These are phyloP conservation scores for Chlorella variabilis DNA, from an alignment of 163 green algal genomes.

Conservation along the genomic window DNA sequence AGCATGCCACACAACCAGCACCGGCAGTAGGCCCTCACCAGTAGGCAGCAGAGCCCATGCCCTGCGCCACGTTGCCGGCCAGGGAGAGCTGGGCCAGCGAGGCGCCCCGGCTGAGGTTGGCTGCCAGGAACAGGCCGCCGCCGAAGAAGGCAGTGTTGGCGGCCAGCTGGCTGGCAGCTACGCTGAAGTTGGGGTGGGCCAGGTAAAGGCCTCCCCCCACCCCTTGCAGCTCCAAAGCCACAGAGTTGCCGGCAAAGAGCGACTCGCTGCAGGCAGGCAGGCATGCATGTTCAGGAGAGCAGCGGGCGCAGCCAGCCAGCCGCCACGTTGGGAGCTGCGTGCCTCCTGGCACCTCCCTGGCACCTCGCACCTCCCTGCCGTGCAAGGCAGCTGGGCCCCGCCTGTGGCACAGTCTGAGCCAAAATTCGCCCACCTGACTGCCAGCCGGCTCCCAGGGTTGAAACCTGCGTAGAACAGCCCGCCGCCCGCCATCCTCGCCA, in stretches of 20 bases:
- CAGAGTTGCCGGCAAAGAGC: background rate
- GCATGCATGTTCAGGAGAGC: background rate
- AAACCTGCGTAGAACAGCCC: slow-evolving; percentile 27
- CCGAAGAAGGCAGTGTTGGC: slow-evolving; percentile 44
- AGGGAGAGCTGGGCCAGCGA: slow-evolving; percentile 1
- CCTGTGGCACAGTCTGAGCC: too few species aligned
- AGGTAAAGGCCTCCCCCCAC: slow-evolving; percentile 46
- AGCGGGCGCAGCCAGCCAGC: too few species aligned
- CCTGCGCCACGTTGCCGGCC: slow-evolving; percentile 10
- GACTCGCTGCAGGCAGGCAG: slow-evolving; percentile 1
- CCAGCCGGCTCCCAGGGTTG: background rate
- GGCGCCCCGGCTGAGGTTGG: slow-evolving; percentile 24
- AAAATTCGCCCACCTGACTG: too few species aligned
- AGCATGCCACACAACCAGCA: too few species aligned
- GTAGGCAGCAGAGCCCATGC: slow-evolving; percentile 28
- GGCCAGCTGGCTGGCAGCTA: slow-evolving; percentile 10
- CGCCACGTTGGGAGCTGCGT: too few species aligned
- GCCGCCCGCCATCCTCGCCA: slow-evolving; percentile 35
- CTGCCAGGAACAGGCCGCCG: slow-evolving; percentile 41
- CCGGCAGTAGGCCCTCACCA: slow-evolving; percentile 20
- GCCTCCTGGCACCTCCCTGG: too few species aligned
- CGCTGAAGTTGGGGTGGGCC: slow-evolving; percentile 16
- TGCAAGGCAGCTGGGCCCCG: too few species aligned
- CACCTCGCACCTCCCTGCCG: too few species aligned
- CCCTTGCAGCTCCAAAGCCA: background rate